Conservation (phyloP, 1,139 yeast species). For the Yamadazyma kanchanaburiensis region DNA sequence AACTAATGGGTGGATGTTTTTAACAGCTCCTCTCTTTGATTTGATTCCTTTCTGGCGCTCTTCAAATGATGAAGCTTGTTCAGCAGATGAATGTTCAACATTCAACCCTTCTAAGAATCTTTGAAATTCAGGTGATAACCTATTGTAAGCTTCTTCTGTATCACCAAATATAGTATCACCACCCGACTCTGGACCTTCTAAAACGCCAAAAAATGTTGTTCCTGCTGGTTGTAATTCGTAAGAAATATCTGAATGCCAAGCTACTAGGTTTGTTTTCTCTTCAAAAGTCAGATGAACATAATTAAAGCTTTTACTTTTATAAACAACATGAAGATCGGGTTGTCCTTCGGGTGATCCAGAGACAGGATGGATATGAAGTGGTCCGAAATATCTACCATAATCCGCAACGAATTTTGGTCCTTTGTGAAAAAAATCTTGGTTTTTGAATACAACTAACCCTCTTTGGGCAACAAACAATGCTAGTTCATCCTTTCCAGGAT, state of each 20-base stretch:
- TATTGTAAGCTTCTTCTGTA: constrained; percentile 63
- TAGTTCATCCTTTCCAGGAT: constrained; percentile 58
- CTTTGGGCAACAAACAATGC: constrained; percentile 63
- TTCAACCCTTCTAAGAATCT: constrained; percentile 53
- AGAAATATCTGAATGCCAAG: constrained; percentile 69
- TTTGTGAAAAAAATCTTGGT: constrained; percentile 57
- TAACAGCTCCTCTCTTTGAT: constrained; percentile 58
- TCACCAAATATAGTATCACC: constrained; percentile 75
- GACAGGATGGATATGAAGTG: constrained; percentile 70
- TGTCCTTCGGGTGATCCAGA: constrained; percentile 61
- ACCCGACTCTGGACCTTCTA: constrained; percentile 62
- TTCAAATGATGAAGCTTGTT: constrained; percentile 48
- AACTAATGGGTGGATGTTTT: constrained; percentile 60
- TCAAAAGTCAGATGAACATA: constrained; percentile 15
- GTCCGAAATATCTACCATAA: constrained; percentile 65
- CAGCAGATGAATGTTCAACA: constrained; percentile 63
- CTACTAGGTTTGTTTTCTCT: constrained; percentile 29
- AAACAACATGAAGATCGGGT: constrained; percentile 63
- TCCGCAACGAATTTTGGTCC: constrained; percentile 54
- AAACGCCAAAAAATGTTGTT: constrained; percentile 56
- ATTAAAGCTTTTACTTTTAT: constrained; percentile 41
- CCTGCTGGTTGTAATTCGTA: constrained; percentile 73
- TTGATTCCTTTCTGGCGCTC: constrained; percentile 47
- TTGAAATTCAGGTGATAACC: constrained; percentile 61
- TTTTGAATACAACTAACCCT: constrained; percentile 66